Percentiles rank a stretch among this genome's conserved stretches.
These are phyloP conservation scores for Kwoniella sp. DNA, from an alignment of 768 basidiomycete species.

Conservation along the genomic window DNA sequence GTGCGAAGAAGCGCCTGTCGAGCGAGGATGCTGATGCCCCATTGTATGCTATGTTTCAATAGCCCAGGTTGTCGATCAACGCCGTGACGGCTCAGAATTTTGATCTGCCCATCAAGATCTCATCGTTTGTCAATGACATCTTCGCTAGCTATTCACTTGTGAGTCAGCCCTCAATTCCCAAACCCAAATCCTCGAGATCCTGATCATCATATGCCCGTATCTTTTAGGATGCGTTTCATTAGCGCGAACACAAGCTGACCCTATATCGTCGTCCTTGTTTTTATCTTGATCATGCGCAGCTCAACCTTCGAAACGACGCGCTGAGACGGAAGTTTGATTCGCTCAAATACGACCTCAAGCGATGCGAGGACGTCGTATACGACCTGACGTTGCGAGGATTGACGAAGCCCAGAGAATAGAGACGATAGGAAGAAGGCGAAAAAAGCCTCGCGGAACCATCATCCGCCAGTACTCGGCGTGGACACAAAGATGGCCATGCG, in stretches of 20 bases:
- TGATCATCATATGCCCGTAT: too few relatives aligned
- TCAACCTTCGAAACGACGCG: conserved; percentile 59
- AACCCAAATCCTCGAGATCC: too few relatives aligned
- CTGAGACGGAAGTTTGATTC: conserved; percentile 58
- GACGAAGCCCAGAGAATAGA: conserved; percentile 23
- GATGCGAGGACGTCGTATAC: conserved; percentile 59
- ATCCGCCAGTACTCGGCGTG: too few relatives aligned
- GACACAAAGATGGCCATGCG: too few relatives aligned
- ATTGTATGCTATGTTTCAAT: background rate
- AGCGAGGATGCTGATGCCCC: background rate
- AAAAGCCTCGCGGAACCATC: too few relatives aligned
- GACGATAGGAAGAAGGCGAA: too few relatives aligned
- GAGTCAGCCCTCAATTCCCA: conserved; percentile 5
- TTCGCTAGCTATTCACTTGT: conserved; percentile 56
- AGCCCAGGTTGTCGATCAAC: conserved; percentile 56
- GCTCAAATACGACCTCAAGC: conserved; percentile 59
- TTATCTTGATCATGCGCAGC: conserved; percentile 26
- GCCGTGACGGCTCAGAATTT: conserved; percentile 58
- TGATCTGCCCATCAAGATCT: conserved; percentile 55
- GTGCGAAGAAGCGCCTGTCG: too few relatives aligned
- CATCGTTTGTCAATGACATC: conserved; percentile 59
- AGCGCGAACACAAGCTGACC: conserved; percentile 22
- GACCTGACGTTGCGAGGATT: conserved; percentile 56
- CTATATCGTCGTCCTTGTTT: too few relatives aligned
- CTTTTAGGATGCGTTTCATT: too few relatives aligned